Conservation (phyloP, 1,284 basidiomycete genomes). For the Malassezia dermatis region DNA sequence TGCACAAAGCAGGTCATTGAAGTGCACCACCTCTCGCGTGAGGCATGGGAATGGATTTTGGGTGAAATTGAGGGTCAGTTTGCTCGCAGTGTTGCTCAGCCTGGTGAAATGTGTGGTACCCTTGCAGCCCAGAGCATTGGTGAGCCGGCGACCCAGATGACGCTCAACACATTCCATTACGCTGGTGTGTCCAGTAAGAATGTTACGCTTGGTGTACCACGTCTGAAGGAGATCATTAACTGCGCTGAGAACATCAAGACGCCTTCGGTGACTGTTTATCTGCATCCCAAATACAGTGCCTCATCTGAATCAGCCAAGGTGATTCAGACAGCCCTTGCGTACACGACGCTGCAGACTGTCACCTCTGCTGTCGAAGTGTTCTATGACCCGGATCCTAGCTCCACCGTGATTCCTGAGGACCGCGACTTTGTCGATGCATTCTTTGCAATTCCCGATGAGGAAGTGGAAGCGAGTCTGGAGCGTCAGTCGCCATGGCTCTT, state of each 20-base stretch:
- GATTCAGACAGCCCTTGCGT: slow-evolving; percentile 83
- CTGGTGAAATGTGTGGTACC: slow-evolving; percentile 98
- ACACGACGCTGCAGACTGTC: slow-evolving; percentile 85
- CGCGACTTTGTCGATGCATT: slow-evolving; percentile 92
- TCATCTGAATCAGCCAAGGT: slow-evolving; percentile 60
- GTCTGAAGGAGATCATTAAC: slow-evolving; percentile 97
- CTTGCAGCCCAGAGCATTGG: slow-evolving; percentile 96
- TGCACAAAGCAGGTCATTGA: slow-evolving; percentile 45
- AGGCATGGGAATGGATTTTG: slow-evolving; percentile 94
- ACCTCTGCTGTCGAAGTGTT: slow-evolving; percentile 94
- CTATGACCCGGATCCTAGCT: slow-evolving; percentile 87
- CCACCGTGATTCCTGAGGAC: slow-evolving; percentile 93
- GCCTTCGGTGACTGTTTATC: slow-evolving; percentile 82
- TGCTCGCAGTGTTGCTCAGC: slow-evolving; percentile 75
- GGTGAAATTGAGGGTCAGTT: slow-evolving; percentile 70
- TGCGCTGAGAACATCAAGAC: slow-evolving; percentile 98
- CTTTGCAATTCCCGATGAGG: slow-evolving; percentile 98
- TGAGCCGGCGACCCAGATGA: slow-evolving; percentile 99
- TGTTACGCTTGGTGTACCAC: slow-evolving; percentile 96
- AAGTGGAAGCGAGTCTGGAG: slow-evolving; percentile 79
- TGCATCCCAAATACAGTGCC: slow-evolving; percentile 45
- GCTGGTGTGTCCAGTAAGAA: slow-evolving; percentile 94
- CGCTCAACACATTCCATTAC: slow-evolving; percentile 98
- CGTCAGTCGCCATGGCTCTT: slow-evolving; percentile 93
- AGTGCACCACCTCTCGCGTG: slow-evolving; percentile 40